Conservation (phyloP, 306 rosid species). For the Trifolium subterraneum region DNA sequence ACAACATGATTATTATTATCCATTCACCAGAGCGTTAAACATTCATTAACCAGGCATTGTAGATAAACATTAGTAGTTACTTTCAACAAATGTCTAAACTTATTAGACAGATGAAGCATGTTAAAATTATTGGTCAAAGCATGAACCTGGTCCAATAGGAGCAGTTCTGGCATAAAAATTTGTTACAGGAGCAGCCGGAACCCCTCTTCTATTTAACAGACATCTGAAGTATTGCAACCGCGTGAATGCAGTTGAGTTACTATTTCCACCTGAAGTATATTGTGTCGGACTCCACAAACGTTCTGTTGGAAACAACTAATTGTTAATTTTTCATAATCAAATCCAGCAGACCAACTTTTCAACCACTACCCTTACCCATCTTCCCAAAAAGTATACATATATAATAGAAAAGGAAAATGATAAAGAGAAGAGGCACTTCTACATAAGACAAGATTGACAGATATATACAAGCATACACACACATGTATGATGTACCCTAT, state of each 20-base stretch:
- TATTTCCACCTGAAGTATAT: slow-evolving; percentile 44
- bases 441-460: slow-evolving; percentile 5
- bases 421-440: background rate
- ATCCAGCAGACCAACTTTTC: background rate
- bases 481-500: background rate
- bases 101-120: slow-evolving; percentile 7
- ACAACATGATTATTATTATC: slow-evolving; percentile 24
- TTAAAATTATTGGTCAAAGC: slow-evolving; percentile 65
- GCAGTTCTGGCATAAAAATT: slow-evolving; percentile 67
- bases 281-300: slow-evolving; percentile 82
- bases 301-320: slow-evolving; percentile 50
- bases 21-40: slow-evolving; percentile 28
- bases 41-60: slow-evolving; percentile 6
- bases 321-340: slow-evolving; percentile 36
- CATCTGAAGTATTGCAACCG: slow-evolving; percentile 91
- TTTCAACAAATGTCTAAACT: slow-evolving; percentile 1
- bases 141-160: slow-evolving; percentile 82
- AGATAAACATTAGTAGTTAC: background rate
- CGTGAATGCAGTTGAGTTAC: slow-evolving; percentile 50
- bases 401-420: slow-evolving; percentile 25
- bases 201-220: slow-evolving; percentile 76
- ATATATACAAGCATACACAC: background rate
- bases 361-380: too few species aligned
- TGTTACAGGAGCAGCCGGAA: slow-evolving; percentile 85
- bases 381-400: background rate